Percentiles rank a stretch among this genome's conserved stretches.
These are phyloP conservation scores for Ambrosiella beaveri DNA, from an alignment of 2,329 filamentous ascomycete species.

Conservation along the genomic window DNA sequence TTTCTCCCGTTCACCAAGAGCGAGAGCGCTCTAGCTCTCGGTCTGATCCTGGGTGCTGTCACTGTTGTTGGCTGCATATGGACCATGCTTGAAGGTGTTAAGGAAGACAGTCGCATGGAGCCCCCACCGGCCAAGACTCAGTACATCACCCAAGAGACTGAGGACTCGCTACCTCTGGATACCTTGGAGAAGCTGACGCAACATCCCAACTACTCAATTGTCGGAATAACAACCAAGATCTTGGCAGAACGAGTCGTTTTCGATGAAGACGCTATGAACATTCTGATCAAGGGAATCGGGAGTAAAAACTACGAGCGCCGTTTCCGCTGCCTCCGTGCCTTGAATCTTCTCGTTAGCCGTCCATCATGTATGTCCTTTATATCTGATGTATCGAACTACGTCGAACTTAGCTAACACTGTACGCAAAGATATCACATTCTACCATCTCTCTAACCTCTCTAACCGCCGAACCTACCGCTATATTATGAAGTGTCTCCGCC, in stretches of 20 bases:
- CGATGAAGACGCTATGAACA: conserved; percentile 32
- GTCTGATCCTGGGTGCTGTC: conserved; percentile 40
- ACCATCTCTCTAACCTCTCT: neutral
- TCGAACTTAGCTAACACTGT: neutral
- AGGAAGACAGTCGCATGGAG: conserved; percentile 49
- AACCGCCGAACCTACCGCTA: conserved; percentile 24
- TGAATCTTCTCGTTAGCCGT: neutral
- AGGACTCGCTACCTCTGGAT: conserved; percentile 48
- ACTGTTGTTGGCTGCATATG: conserved; percentile 40
- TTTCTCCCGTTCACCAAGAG: conserved; percentile 23
- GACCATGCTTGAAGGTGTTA: conserved; percentile 39
- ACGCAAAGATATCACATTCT: neutral
- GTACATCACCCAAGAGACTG: conserved; percentile 59
- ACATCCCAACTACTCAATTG: conserved; percentile 56
- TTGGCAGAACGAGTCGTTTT: conserved; percentile 41
- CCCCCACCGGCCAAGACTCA: conserved; percentile 47
- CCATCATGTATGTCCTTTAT: neutral
- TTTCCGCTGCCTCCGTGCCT: neutral
- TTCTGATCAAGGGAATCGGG: conserved; percentile 36
- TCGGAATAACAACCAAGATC: conserved; percentile 47
- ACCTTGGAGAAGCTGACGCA: conserved; percentile 51
- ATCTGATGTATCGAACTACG: neutral
- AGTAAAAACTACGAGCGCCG: neutral
- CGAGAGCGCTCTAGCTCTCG: conserved; percentile 35
- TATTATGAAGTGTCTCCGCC: conserved; percentile 41